Base-by-base conservation (phyloP, 768 basidiomycete genomes). In the Tubosaeta sp. region DNA sequence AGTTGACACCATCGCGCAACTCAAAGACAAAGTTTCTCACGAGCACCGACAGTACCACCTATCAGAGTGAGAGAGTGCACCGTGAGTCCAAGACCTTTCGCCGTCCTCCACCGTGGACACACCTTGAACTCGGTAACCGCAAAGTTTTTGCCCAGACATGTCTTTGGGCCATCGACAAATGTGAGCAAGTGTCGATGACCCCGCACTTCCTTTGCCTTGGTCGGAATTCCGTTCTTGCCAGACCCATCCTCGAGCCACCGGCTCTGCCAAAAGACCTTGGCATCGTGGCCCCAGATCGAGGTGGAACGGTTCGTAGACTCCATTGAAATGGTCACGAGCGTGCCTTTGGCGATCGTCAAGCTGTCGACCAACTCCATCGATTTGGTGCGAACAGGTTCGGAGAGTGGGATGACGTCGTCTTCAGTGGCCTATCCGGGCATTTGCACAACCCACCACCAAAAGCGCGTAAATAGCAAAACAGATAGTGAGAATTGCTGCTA, bases 401-500 rank as follows among this genome's bases (percentile, higher is more conserved):
- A 71, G 14, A 87, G 74, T 0, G 83, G 84, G 5, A 89, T 72
- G 0, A 83, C 60, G 49, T 83, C 80, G 58, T 86, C 83, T 53
- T 76, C 66, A 3, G 59, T 54, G 0, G 80, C 76, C 74, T 81
- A 29, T 22, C 19, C 18, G 18, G 29, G 2, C 6, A 6, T 14
- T 19, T 29, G 3, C 9, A n/a, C 9, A n/a, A n/a, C n/a, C n/a
- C n/a, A n/a, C n/a, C n/a, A n/a, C n/a, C n/a, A n/a, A n/a, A n/a
- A n/a, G n/a, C n/a, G n/a, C n/a, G n/a, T n/a, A n/a, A n/a, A n/a
- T n/a, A n/a, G n/a, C n/a, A n/a, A n/a, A n/a, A n/a, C n/a, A n/a
- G n/a, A n/a, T n/a, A n/a, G n/a, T n/a, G n/a, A n/a, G n/a, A n/a
- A n/a, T n/a, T n/a, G n/a, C n/a, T n/a, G n/a, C n/a, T n/a, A n/a